Base-by-base conservation (phyloP, 2,329 filamentous ascomycete genomes). In the Stachybotrys elegans region DNA sequence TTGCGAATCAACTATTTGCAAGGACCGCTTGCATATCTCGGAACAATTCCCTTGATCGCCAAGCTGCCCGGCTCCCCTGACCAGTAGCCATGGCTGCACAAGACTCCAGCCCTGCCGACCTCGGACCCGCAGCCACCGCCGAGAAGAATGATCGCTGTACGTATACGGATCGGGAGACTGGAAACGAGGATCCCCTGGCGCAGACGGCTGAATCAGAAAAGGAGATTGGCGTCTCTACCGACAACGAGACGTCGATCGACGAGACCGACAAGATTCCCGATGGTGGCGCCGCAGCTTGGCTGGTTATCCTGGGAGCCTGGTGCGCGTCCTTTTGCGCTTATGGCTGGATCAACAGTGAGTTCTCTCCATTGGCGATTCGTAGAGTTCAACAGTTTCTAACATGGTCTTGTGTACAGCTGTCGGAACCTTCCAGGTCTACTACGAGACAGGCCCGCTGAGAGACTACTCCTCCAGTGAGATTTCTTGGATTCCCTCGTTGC, bases 351-450 rank as follows among this genome's bases (percentile, higher is more conserved):
- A 62, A 61, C 49, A 55, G 57, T 57, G 51, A 13, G 56, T 51
- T 21, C 4, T 19, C 17, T 6, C 16, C 32, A 11, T 16, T 17
- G 8, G 32, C 32, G 8, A 20, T 16, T 17, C 31, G 14, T 25
- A 20, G 32, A 29, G 14, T 31, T 9, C 19, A 5, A 23, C 21
- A 39, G 21, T 25, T 41, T 6, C 13, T 22, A 29, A 41, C n/a
- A 22, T 12, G 21, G 20, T 19, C n/a, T 21, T 19, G 5, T 22
- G n/a, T 6, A 11, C 31, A 60, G 57, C 56, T 35, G 49, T 63
- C 34, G 75, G 75, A 13, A 61, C 74, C 17, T 78, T 79, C 52
- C 74, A 79, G 53, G 67, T 68, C 13, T 76, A 77, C 54, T 80
- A 79, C 50, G 60, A 75, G 49, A 61, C 53, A 6, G 58, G 69